Conservation (phyloP, 495 filamentous ascomycete species). For the Platismatia glauca region DNA sequence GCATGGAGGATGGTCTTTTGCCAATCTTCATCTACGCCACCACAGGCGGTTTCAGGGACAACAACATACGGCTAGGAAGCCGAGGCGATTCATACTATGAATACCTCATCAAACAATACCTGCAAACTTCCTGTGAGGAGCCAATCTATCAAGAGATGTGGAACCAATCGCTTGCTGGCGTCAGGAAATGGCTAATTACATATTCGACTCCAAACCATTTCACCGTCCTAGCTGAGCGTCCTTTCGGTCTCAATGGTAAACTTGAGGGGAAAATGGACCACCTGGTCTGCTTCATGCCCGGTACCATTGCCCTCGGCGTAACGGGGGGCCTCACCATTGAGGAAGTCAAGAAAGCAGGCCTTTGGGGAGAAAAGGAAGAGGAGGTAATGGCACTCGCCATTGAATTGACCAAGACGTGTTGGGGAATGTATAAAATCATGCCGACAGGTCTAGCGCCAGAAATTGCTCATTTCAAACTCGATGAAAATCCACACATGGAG, state of each 20-base stretch:
- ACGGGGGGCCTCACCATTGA: slow-evolving; percentile 68
- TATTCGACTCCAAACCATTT: slow-evolving; percentile 73
- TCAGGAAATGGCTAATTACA: slow-evolving; percentile 84
- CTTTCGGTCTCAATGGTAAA: slow-evolving; percentile 53
- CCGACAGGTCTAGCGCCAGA: slow-evolving; percentile 84
- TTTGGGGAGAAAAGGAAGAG: slow-evolving; percentile 71
- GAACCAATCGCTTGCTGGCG: slow-evolving; percentile 73
- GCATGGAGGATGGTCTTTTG: slow-evolving; percentile 69
- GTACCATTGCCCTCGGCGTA: slow-evolving; percentile 81
- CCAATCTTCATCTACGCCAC: slow-evolving; percentile 85
- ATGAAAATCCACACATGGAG: slow-evolving; percentile 51
- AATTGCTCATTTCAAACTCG: slow-evolving; percentile 79
- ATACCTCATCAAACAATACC: slow-evolving; percentile 28
- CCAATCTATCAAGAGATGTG: slow-evolving; percentile 85
- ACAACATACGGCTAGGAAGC: slow-evolving; percentile 85
- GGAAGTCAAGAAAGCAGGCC: slow-evolving; percentile 58
- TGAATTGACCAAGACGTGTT: slow-evolving; percentile 94
- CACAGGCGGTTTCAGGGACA: slow-evolving; percentile 64
- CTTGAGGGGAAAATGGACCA: slow-evolving; percentile 95
- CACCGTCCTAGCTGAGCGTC: slow-evolving; percentile 81
- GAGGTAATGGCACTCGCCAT: slow-evolving; percentile 76
- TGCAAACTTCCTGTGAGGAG: slow-evolving; percentile 79
- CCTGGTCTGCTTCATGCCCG: slow-evolving; percentile 93
- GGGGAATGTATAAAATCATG: slow-evolving; percentile 87
- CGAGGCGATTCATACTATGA: slow-evolving; percentile 92